Evolutionary conservation across 345 rosid species (phyloP).

Genomic region (Citrus sinensis): DNA sequence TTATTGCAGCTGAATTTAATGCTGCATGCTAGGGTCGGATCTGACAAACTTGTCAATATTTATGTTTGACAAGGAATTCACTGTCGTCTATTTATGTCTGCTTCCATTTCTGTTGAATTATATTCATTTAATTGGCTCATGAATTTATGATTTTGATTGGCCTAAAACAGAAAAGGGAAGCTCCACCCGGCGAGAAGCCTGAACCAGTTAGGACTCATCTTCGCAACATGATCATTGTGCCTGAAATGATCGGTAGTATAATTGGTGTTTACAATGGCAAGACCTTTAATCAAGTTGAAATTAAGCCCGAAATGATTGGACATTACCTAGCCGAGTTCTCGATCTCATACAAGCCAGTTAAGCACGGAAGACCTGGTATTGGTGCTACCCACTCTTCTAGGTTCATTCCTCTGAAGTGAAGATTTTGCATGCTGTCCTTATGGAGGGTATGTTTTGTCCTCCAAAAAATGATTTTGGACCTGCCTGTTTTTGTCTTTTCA

Average conservation of each 20-base stretch:
- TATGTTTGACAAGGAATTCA: neutral
- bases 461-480: neutral
- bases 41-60: neutral
- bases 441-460: neutral
- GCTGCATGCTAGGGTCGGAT: neutral
- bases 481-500: neutral
- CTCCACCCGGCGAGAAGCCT: constrained; percentile 66
- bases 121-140: neutral
- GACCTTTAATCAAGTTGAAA: constrained; percentile 63
- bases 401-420: constrained; percentile 76
- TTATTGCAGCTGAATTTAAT: neutral
- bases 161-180: constrained; percentile 50
- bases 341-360: constrained; percentile 55
- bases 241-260: constrained; percentile 67
- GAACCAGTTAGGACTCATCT: constrained; percentile 65
- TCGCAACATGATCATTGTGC: constrained; percentile 73
- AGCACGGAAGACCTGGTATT: constrained; percentile 67
- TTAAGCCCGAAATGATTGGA: constrained; percentile 74
- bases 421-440: neutral
- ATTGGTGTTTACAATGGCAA: constrained; percentile 68
- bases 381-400: constrained; percentile 72
- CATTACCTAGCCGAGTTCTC: constrained; percentile 62
- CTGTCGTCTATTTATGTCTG: neutral
- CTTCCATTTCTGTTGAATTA: neutral
- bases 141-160: constrained; percentile 4